Base-by-base conservation (phyloP, 2,329 filamentous ascomycete species). In the Aspergillus alliaceus region DNA sequence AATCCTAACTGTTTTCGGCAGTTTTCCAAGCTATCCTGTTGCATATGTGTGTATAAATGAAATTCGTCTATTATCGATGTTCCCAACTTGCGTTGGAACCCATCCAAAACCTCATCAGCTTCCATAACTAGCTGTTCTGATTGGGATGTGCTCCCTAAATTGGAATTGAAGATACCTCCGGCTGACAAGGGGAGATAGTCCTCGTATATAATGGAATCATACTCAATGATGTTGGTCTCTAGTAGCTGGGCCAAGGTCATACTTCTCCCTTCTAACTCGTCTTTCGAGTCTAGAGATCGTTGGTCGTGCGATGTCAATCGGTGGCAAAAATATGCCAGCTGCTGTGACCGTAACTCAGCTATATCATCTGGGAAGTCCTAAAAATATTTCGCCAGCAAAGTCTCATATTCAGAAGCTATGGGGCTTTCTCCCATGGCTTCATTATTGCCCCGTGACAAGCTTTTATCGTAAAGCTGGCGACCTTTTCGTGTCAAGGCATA, bases 181-280 rank as follows among this genome's bases (percentile, higher is more conserved):
- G 81, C 82, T 1, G 79, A 82, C 2, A 84, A 66, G 0, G 82
- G 82, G 4, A 84, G 67, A 48, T 84, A 84, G 53, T 84, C 82
- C 56, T 84, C 82, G 55, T 84, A 84, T 0, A 77, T 82, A 18
- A 84, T 74, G 2, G 82, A 79, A 3, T 73, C 64, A 5, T 70
- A 72, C 37, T 71, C 62, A 0, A 83, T 35, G 3, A 72, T 25
- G 0, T 72, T 72, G 0, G 67, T 50, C 2, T 63, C 53, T 1
- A 82, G 51, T 1, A 81, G 68, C 1, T 65, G 46, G 1, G 74
- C 65, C 1, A 79, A 20, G 1, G 57, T 20, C 1, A 50, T 34
- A 12, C 18, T 11, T 14, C 53, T 24, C 8, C 31, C 27, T 31
- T 49, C 22, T 18, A 46, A 11, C 2, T 56, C 39, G 6, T 58